Conservation (phyloP, 805 yeast genomes). For the Suhomyces pyralidae region DNA sequence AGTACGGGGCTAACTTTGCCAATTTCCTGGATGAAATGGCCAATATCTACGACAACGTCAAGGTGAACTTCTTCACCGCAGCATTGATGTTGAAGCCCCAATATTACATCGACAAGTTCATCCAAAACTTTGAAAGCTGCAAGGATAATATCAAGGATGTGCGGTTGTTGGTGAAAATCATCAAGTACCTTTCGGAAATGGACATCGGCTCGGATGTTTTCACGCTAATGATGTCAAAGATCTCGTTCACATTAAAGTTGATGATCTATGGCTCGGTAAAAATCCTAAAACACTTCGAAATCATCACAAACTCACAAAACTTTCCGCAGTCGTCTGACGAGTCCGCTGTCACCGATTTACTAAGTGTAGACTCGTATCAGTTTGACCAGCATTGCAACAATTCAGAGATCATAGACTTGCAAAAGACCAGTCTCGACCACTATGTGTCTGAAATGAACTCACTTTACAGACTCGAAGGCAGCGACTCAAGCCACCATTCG, state of each 20-base stretch:
- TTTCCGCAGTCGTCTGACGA: conserved; percentile 1
- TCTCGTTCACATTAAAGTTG: conserved; percentile 22
- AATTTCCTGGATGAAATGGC: conserved; percentile 11
- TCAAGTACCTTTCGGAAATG: conserved; percentile 29
- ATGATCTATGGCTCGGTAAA: conserved; percentile 26
- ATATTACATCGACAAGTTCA: conserved; percentile 24
- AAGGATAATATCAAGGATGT: conserved; percentile 24
- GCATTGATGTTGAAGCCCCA: conserved; percentile 36
- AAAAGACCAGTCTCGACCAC: conserved; percentile 17
- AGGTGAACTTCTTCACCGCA: conserved; percentile 30
- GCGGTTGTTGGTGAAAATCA: conserved; percentile 25
- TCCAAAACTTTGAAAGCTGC: conserved; percentile 19
- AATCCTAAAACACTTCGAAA: conserved; percentile 20
- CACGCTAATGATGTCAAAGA: conserved; percentile 19
- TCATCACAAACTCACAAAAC: background rate
- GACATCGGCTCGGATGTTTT: conserved; percentile 20
- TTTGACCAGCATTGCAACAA: background rate
- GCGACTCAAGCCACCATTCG: conserved; percentile 1
- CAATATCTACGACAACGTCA: conserved; percentile 19
- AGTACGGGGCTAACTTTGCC: background rate
- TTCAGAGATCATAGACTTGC: conserved; percentile 2
- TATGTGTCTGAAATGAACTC: conserved; percentile 10
- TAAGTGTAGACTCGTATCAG: conserved; percentile 5
- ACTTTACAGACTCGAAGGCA: background rate
- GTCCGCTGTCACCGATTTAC: conserved; percentile 3